Evolutionary conservation across 768 basidiomycete species (phyloP).

Genomic region (Mycena venus): DNA sequence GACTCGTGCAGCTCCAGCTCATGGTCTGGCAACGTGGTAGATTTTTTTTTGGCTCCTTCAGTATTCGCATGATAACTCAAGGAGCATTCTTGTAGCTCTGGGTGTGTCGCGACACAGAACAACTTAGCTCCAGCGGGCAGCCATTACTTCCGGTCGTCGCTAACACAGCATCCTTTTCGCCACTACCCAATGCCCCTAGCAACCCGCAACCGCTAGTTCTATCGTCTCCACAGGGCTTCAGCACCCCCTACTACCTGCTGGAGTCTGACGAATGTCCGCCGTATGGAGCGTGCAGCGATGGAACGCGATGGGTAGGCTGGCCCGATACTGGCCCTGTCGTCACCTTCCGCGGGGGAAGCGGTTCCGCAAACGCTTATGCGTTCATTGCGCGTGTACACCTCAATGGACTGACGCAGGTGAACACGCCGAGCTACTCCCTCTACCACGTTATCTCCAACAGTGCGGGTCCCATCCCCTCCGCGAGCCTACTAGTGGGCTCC

Average conservation of each 20-base stretch:
- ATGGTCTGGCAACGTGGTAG: constrained; percentile 19
- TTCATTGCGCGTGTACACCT: constrained; percentile 24
- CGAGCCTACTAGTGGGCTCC: background rate
- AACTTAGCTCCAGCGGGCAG: background rate
- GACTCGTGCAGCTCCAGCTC: constrained; percentile 26
- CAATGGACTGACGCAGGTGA: constrained; percentile 7
- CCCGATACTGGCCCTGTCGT: constrained; percentile 26
- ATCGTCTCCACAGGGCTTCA: constrained; percentile 13
- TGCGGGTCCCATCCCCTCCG: background rate
- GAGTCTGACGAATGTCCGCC: constrained; percentile 28
- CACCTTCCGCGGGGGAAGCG: background rate
- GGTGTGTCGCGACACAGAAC: constrained; percentile 31
- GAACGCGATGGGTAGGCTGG: constrained; percentile 32
- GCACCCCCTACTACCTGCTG: constrained; percentile 19
- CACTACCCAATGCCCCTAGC: background rate
- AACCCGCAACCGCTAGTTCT: constrained; percentile 11
- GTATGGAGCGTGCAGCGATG: constrained; percentile 19
- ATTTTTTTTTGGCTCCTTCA: background rate
- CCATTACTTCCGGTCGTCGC: background rate
- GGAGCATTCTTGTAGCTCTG: constrained; percentile 14
- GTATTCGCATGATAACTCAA: background rate
- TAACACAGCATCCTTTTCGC: constrained; percentile 23
- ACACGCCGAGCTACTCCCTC: constrained; percentile 13
- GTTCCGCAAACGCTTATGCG: constrained; percentile 10
- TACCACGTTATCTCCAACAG: constrained; percentile 24